A percentile compares a stretch with the other conserved stretches of the same genome.
These are phyloP conservation scores for Strigomonas culicis DNA, from an alignment of 208 protist genomes.

Conservation along the genomic window DNA sequence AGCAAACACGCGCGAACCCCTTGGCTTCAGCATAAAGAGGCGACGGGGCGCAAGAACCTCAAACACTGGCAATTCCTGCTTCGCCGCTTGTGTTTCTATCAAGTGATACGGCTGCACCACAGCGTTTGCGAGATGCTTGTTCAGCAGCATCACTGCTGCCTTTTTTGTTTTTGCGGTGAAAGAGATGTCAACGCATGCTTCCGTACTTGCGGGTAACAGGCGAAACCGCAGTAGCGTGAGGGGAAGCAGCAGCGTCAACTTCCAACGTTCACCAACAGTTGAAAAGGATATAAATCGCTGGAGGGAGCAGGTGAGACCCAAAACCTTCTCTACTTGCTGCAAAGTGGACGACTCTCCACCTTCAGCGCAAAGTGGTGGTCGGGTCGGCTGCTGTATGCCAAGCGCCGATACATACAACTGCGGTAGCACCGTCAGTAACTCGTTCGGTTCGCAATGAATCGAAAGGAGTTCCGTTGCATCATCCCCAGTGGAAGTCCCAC, in stretches of 20 bases:
- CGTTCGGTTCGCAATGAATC: not conserved
- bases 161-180: not conserved
- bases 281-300: not conserved
- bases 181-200: not conserved
- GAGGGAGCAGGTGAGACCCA: not conserved
- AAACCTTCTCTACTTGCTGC: too few species aligned
- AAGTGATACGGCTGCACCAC: too few species aligned
- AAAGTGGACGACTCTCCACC: too few species aligned
- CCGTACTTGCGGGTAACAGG: not conserved
- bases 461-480: not conserved
- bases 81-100: too few species aligned
- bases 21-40: not conserved
- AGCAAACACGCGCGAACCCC: not conserved
- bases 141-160: not conserved
- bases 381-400: not conserved
- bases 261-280: not conserved
- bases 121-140: too few species aligned
- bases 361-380: not conserved
- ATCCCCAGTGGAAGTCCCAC: too few species aligned
- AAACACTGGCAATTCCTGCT: too few species aligned
- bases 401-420: not conserved
- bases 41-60: too few species aligned
- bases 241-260: not conserved
- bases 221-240: not conserved
- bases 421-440: not conserved